phyloP scores from a whole-genome alignment of 2,329 filamentous ascomycete genomes.

The Phoma herbarum region DNA sequence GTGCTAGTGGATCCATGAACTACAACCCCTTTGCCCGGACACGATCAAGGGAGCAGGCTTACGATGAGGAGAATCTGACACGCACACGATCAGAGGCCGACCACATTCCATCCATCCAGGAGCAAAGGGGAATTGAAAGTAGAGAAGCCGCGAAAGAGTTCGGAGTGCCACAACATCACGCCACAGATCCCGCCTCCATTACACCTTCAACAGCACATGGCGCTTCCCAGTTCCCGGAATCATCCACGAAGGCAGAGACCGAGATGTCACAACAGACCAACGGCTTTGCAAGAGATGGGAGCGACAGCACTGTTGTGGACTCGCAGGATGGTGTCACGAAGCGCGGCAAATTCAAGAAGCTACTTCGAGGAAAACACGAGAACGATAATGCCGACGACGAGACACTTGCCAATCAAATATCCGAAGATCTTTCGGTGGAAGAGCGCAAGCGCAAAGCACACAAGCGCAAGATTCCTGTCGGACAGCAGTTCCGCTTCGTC shows the following conservation, averaged over 20 bases:
- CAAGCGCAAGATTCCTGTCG: slow-evolving; percentile 48
- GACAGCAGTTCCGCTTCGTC: slow-evolving; percentile 72
- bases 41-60: slow-evolving; percentile 33
- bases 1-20: slow-evolving; percentile 35
- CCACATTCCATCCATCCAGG: slow-evolving; percentile 34
- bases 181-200: slow-evolving; percentile 37
- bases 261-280: slow-evolving; percentile 21
- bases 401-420: slow-evolving; percentile 29
- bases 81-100: slow-evolving; percentile 40
- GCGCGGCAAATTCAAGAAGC: slow-evolving; percentile 45
- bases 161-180: slow-evolving; percentile 37
- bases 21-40: slow-evolving; percentile 49
- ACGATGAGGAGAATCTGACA: slow-evolving; percentile 43
- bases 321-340: slow-evolving; percentile 29
- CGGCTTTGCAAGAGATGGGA: slow-evolving; percentile 30
- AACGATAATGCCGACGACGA: slow-evolving; percentile 26
- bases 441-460: slow-evolving; percentile 44
- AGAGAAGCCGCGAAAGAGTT: slow-evolving; percentile 43
- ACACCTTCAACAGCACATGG: slow-evolving; percentile 32
- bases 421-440: slow-evolving; percentile 40
- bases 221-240: slow-evolving; percentile 19
- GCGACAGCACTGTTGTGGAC: slow-evolving; percentile 35
- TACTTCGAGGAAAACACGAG: slow-evolving; percentile 33
- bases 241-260: slow-evolving; percentile 24
- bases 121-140: slow-evolving; percentile 37